A percentile compares a stretch with the other conserved stretches of the same genome.
Conservation (phyloP, 345 rosid species). For the Acer yangbiense region DNA sequence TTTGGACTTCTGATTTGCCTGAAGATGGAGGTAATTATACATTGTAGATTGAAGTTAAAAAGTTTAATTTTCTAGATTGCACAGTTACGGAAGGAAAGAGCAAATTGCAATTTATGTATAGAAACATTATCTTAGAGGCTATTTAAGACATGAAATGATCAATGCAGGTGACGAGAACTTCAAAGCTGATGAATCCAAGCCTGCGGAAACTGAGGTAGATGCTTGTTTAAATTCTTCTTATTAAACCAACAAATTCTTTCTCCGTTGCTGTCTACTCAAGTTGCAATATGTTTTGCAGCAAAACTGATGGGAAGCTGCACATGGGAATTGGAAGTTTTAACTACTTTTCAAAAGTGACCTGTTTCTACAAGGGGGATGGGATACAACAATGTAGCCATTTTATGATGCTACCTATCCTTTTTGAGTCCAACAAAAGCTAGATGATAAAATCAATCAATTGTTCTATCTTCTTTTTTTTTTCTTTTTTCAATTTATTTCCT, state of each 20-base stretch:
- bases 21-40: constrained; percentile 81
- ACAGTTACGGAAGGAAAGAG: background rate
- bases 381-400: constrained; percentile 27
- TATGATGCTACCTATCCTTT: constrained; percentile 25
- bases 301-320: constrained; percentile 23
- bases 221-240: background rate
- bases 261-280: background rate
- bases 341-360: constrained; percentile 26
- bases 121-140: background rate
- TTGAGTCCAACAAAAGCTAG: constrained; percentile 21
- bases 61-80: background rate
- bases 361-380: constrained; percentile 26
- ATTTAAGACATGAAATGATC: constrained; percentile 13
- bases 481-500: background rate
- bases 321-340: constrained; percentile 20
- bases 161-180: constrained; percentile 72
- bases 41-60: background rate
- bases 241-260: background rate
- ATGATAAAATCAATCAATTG: constrained; percentile 27
- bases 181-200: constrained; percentile 77
- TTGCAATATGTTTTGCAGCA: constrained; percentile 27
- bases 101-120: background rate
- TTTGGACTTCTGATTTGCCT: constrained; percentile 99
- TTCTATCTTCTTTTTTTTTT: background rate
- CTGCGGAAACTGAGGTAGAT: constrained; percentile 59